Base-by-base conservation (phyloP, 2,329 filamentous ascomycete species). In the Zymoseptoria brevis region DNA sequence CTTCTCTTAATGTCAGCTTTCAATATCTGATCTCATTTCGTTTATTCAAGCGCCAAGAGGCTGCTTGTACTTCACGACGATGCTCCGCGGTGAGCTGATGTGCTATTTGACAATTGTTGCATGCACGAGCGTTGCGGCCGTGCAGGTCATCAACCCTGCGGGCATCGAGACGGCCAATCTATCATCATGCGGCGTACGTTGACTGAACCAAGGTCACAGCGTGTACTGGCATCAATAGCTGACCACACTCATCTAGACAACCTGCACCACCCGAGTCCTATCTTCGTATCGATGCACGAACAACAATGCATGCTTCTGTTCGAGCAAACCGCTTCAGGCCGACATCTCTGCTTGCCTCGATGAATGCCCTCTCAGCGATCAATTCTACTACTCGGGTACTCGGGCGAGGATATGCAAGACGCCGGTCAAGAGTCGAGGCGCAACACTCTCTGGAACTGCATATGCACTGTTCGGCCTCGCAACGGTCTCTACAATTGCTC, bases 111-210 rank as follows among this genome's bases (percentile, higher is more conserved):
- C 19, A 48, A 48, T 16, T 24, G 13, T 45, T 45, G 5, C 16
- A 45, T 45, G 35, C 35, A 45, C 35, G 7, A 16, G 16, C 13
- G 35, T 45, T 45, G 35, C 35, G 54, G 45, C 54, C n/a, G 8
- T 19, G 54, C 54, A 56, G 45, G 50, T 26, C 35, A 19, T 22
- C 30, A 57, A 53, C 9, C 2, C 53, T 16, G 60, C 59, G 13
- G 52, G 59, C 52, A 51, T 35, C 22, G 35, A 45, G 13, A 49
- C 57, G 54, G 60, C 55, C 48, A 50, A 54, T 11, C 30, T 62
- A 54, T 60, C 61, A 30, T 8, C 56, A 21, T 62, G 61, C 45
- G 61, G 58, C 54, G 61, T 62, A 60, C 19, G 61, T 58, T n/a
- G 35, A 7, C 16, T 13, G 11, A n/a, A 13, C 35, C 4, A 1